phyloP scores from a whole-genome alignment of 2,329 filamentous ascomycete species.

The Diplodia seriata region DNA sequence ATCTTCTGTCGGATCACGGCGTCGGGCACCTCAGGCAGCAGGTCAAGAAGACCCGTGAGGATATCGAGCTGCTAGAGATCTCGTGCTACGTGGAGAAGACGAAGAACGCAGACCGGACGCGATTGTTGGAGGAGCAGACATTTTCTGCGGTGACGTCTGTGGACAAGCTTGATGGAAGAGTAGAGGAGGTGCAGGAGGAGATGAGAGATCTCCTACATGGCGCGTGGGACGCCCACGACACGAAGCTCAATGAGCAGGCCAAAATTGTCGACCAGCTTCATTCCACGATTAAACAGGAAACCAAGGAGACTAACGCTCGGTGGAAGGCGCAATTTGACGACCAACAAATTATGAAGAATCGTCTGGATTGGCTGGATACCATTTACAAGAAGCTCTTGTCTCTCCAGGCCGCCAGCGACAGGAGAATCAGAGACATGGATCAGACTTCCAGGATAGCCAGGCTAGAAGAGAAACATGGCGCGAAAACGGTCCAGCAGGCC shows the following conservation, averaged over 20 bases:
- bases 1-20: too few relatives aligned
- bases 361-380: neutral
- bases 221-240: neutral
- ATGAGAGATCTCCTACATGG: neutral
- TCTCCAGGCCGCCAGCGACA: neutral
- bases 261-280: neutral
- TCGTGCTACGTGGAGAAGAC: neutral
- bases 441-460: neutral
- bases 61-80: too few relatives aligned
- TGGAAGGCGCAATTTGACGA: neutral
- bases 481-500: neutral
- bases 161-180: neutral
- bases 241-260: neutral
- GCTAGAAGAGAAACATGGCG: neutral
- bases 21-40: too few relatives aligned
- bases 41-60: too few relatives aligned
- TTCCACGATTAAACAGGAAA: neutral
- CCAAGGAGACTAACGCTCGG: neutral
- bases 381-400: neutral
- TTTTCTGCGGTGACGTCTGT: neutral
- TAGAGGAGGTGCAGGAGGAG: neutral
- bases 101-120: neutral
- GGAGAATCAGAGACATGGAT: neutral
- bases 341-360: neutral
- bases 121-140: neutral